These are phyloP conservation scores for Mariannaea sp. DNA, from an alignment of 2,329 filamentous ascomycete species.

Conservation along the genomic window DNA sequence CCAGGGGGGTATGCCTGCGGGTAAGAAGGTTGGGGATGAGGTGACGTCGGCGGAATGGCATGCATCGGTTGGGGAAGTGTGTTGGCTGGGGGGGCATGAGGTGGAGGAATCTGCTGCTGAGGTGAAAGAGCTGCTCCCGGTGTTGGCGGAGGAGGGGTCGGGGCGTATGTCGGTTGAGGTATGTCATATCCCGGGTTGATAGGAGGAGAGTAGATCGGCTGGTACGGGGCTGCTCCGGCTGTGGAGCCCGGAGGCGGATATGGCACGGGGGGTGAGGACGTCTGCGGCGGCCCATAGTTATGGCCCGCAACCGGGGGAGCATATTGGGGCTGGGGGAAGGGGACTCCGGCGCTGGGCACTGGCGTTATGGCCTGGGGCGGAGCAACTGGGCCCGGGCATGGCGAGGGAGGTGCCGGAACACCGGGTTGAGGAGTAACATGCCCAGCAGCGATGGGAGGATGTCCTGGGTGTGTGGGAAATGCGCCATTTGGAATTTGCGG, in stretches of 20 bases:
- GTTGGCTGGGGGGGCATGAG: conserved; percentile 14
- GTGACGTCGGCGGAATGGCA: conserved; percentile 24
- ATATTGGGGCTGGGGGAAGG: conserved; percentile 32
- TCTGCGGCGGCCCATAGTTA: conserved; percentile 17
- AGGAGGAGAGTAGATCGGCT: conserved; percentile 10
- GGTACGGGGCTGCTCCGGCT: conserved; percentile 14
- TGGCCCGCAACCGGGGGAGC: conserved; percentile 20
- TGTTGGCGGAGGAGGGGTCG: conserved; percentile 6
- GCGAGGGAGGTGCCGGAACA: conserved; percentile 2
- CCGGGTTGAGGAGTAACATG: conserved; percentile 12
- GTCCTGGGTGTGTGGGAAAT: conserved; percentile 17
- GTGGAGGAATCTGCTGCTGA: conserved; percentile 5
- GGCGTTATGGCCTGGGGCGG: conserved; percentile 9
- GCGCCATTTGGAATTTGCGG: conserved; percentile 17
- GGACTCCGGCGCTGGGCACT: conserved; percentile 16
- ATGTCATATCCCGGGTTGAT: conserved; percentile 23
- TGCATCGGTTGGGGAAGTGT: conserved; percentile 14
- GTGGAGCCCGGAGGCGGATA: conserved; percentile 5
- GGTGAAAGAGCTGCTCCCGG: background rate
- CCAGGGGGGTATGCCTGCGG: conserved; percentile 17
- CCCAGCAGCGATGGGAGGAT: conserved; percentile 10
- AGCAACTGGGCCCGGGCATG: background rate
- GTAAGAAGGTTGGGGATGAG: conserved; percentile 36
- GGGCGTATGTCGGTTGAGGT: conserved; percentile 31
- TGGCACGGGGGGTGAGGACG: background rate